Conservation (phyloP, 371 early-diverging fungal species). For the Actinomucor elegans region DNA sequence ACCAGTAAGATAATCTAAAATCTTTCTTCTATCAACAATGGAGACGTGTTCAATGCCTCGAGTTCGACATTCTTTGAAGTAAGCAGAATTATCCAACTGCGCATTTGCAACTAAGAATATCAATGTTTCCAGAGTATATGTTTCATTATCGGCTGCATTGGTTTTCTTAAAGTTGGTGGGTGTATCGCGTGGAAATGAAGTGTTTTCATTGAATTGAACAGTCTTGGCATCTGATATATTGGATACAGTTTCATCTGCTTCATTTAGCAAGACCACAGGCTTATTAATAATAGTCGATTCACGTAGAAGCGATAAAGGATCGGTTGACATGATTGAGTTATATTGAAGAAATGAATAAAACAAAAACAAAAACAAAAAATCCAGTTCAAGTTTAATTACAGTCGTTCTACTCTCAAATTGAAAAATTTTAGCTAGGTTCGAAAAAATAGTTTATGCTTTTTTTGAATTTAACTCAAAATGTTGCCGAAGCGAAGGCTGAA, state of each 20-base stretch:
- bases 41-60: slow-evolving; percentile 69
- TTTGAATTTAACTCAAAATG: no score
- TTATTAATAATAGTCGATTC: slow-evolving; percentile 61
- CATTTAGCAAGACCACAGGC: slow-evolving; percentile 50
- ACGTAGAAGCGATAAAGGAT: slow-evolving; percentile 61
- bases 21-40: slow-evolving; percentile 67
- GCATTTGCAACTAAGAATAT: slow-evolving; percentile 66
- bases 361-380: no score
- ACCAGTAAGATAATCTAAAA: slow-evolving; percentile 77
- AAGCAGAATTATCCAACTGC: slow-evolving; percentile 67
- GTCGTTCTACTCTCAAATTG: no score
- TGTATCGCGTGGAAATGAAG: slow-evolving; percentile 53
- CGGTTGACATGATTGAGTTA: slow-evolving; percentile 26
- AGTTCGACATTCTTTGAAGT: slow-evolving; percentile 65
- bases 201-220: slow-evolving; percentile 49
- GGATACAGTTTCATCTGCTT: slow-evolving; percentile 41
- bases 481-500: no score
- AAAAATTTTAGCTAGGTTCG: no score
- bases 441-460: no score
- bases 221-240: slow-evolving; percentile 57
- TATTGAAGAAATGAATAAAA: no score
- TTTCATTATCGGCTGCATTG: slow-evolving; percentile 53
- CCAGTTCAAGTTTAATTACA: no score
- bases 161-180: slow-evolving; percentile 61
- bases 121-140: slow-evolving; percentile 76